These are phyloP conservation scores for Pseudevernia furfuracea DNA, from an alignment of 495 filamentous ascomycete genomes.

Conservation along the genomic window DNA sequence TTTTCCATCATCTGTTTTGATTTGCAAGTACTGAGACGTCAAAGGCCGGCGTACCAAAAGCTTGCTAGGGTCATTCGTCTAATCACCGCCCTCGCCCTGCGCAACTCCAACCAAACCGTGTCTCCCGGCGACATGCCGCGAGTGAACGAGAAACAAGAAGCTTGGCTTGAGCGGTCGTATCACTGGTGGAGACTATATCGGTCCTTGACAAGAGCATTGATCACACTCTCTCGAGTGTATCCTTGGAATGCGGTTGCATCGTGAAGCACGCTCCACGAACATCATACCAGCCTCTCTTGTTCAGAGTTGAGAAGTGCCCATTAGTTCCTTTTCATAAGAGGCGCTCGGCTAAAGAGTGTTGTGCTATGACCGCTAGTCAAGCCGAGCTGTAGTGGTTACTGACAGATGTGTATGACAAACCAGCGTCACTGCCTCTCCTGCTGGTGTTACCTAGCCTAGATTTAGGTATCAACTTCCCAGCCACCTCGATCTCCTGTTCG, in stretches of 20 bases:
- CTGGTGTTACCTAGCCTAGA: background rate
- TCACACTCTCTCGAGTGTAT: background rate
- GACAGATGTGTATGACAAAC: too few relatives aligned
- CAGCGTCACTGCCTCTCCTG: too few relatives aligned
- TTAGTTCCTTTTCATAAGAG: too few relatives aligned
- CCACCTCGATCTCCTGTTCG: background rate
- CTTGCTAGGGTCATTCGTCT: background rate
- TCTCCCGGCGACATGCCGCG: background rate
- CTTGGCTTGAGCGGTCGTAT: background rate
- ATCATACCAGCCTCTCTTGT: background rate
- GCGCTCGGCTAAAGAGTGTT: too few relatives aligned
- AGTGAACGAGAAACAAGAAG: background rate
- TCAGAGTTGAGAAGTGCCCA: background rate
- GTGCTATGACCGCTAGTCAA: too few relatives aligned
- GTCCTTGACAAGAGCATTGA: background rate
- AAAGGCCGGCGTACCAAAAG: background rate
- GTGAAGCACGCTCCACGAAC: background rate
- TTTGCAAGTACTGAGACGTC: background rate
- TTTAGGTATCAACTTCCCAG: background rate
- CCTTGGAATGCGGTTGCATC: background rate
- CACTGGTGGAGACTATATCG: background rate
- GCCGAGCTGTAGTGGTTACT: too few relatives aligned
- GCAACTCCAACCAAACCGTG: background rate
- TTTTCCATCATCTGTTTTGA: background rate
- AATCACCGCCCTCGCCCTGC: background rate